phyloP scores from a whole-genome alignment of 768 basidiomycete genomes.

The Hemileccinum rubropunctum region DNA sequence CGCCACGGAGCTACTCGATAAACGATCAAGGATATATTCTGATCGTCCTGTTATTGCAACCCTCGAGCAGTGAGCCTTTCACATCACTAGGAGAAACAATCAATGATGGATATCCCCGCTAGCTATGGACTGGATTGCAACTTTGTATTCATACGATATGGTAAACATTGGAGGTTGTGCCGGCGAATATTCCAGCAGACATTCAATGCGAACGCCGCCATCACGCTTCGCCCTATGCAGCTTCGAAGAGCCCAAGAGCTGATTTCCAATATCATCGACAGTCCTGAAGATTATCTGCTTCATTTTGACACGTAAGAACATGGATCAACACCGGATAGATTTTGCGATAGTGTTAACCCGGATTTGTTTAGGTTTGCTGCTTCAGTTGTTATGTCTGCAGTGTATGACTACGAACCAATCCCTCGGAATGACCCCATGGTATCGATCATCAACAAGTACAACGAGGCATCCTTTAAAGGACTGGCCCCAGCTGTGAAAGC shows the following conservation, averaged over 20 bases:
- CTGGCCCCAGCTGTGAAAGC: slow-evolving; percentile 2
- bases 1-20: not conserved
- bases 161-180: not conserved
- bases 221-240: not conserved
- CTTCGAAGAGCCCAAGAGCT: not conserved
- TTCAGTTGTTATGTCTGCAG: slow-evolving; percentile 23
- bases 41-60: slow-evolving; percentile 1
- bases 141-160: not conserved
- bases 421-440: slow-evolving; percentile 10
- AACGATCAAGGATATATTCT: not conserved
- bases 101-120: not conserved
- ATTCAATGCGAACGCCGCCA: not conserved
- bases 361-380: slow-evolving; percentile 24
- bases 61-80: not conserved
- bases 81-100: not conserved
- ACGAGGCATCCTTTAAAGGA: not conserved
- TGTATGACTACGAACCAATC: slow-evolving; percentile 15
- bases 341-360: not conserved
- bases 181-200: slow-evolving; percentile 5
- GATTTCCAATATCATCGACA: not conserved
- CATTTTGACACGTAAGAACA: slow-evolving; percentile 4
- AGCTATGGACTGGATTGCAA: not conserved
- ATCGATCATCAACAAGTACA: slow-evolving; percentile 1
- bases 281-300: not conserved
- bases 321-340: too few relatives aligned